Conservation (phyloP, 257 asterid genomes). For the Solanum bukasovii region DNA sequence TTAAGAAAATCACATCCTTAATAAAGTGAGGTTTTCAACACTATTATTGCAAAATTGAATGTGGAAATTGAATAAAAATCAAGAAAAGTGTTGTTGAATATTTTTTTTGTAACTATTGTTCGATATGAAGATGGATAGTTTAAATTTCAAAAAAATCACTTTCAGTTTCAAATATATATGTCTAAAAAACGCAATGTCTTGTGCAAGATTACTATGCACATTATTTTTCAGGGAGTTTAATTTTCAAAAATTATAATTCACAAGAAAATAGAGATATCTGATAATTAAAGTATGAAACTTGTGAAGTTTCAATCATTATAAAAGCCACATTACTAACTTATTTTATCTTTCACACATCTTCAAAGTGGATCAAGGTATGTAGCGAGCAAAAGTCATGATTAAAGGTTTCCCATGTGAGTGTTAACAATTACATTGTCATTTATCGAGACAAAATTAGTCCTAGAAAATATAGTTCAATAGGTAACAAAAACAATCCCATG, state of each 20-base stretch:
- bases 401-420: neutral
- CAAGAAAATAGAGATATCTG: no score
- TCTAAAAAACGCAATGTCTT: no score
- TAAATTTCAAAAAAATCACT: neutral
- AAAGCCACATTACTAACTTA: neutral
- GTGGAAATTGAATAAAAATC: neutral
- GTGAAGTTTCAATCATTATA: no score
- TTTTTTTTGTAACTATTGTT: no score
- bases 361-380: accelerated
- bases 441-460: neutral
- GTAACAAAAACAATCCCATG: neutral
- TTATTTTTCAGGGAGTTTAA: neutral
- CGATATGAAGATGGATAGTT: neutral
- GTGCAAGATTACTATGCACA: neutral
- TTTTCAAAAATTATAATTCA: no score
- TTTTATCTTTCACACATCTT: neutral
- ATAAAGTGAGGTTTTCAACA: neutral
- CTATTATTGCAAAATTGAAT: neutral
- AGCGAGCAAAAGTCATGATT: no score
- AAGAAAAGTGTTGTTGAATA: neutral
- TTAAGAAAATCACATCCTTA: neutral
- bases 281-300: neutral
- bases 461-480: neutral
- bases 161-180: neutral
- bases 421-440: neutral